A percentile compares a stretch with the other conserved stretches of the same genome.
Evolutionary conservation across 805 yeast species (phyloP).

Genomic region (Priceomyces fermenticarens): DNA sequence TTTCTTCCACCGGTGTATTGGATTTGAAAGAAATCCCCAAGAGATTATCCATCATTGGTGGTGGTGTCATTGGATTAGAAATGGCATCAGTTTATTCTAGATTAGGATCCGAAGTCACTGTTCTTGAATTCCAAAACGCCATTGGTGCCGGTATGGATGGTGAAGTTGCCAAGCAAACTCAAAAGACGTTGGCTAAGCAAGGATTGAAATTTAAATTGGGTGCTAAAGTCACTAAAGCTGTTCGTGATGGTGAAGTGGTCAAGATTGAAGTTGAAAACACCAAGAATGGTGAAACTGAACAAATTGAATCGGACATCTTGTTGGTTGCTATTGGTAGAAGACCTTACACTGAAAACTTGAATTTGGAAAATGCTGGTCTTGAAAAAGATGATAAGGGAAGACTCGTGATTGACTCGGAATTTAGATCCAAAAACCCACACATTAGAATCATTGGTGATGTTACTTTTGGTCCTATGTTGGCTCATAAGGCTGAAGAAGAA

Average conservation of each 20-base stretch:
- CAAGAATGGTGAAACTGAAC: constrained; percentile 77
- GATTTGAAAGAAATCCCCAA: constrained; percentile 87
- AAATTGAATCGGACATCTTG: constrained; percentile 85
- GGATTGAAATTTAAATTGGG: constrained; percentile 91
- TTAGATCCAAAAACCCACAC: constrained; percentile 87
- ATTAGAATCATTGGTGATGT: constrained; percentile 98
- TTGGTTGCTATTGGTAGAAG: constrained; percentile 98
- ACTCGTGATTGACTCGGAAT: constrained; percentile 90
- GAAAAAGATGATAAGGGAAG: constrained; percentile 92
- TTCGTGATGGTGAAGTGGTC: constrained; percentile 84
- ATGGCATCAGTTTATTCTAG: constrained; percentile 98
- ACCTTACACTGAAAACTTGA: constrained; percentile 88
- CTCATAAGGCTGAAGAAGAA: constrained; percentile 99
- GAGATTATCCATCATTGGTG: constrained; percentile 90
- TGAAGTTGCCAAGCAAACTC: constrained; percentile 88
- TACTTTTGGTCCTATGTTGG: constrained; percentile 98
- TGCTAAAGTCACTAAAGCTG: constrained; percentile 86
- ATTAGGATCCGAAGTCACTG: constrained; percentile 92
- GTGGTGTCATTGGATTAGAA: constrained; percentile 98
- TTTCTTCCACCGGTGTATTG: constrained; percentile 90
- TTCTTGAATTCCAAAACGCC: constrained; percentile 83
- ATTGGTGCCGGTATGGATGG: constrained; percentile 99
- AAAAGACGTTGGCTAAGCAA: constrained; percentile 89
- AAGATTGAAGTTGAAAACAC: constrained; percentile 84
- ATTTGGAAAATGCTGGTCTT: constrained; percentile 83